Conservation (phyloP, 2,329 filamentous ascomycete species). For the Aspergillus fumigatiaffinis region DNA sequence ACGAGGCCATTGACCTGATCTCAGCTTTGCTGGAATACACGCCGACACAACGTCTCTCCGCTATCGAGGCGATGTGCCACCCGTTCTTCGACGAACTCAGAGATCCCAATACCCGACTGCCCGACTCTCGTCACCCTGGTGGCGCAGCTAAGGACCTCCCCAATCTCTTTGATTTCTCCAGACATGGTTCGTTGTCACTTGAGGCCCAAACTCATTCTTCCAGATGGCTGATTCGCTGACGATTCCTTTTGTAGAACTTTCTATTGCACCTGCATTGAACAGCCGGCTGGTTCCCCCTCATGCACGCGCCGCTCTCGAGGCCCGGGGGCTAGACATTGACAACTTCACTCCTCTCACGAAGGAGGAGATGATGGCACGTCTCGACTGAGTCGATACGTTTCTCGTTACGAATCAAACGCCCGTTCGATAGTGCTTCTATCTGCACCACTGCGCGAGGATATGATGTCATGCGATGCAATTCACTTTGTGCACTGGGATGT, state of each 20-base stretch:
- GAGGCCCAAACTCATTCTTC: neutral
- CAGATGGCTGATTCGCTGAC: constrained; percentile 8
- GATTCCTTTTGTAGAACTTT: constrained; percentile 65
- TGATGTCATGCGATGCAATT: constrained; percentile 25
- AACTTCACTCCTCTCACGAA: constrained; percentile 87
- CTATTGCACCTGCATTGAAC: constrained; percentile 88
- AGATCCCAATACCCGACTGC: constrained; percentile 84
- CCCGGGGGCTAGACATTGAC: constrained; percentile 84
- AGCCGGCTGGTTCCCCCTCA: constrained; percentile 81
- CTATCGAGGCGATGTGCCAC: constrained; percentile 95
- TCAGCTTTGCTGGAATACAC: constrained; percentile 94
- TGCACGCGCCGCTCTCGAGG: constrained; percentile 67
- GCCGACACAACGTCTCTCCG: constrained; percentile 87
- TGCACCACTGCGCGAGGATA: constrained; percentile 29
- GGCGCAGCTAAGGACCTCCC: constrained; percentile 78
- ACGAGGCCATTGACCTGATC: constrained; percentile 90
- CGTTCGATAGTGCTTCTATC: constrained; percentile 33
- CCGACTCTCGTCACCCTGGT: constrained; percentile 87
- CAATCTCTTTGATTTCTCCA: constrained; percentile 85
- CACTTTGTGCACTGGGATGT: constrained; percentile 30
- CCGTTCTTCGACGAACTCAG: constrained; percentile 97
- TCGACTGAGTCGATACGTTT: constrained; percentile 67
- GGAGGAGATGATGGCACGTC: constrained; percentile 94
- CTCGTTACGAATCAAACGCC: constrained; percentile 36
- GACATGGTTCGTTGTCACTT: constrained; percentile 59